A percentile compares a stretch with the other conserved stretches of the same genome.
phyloP scores from a whole-genome alignment of 805 yeast genomes.

The Cyberlindnera samutprakarnensis region DNA sequence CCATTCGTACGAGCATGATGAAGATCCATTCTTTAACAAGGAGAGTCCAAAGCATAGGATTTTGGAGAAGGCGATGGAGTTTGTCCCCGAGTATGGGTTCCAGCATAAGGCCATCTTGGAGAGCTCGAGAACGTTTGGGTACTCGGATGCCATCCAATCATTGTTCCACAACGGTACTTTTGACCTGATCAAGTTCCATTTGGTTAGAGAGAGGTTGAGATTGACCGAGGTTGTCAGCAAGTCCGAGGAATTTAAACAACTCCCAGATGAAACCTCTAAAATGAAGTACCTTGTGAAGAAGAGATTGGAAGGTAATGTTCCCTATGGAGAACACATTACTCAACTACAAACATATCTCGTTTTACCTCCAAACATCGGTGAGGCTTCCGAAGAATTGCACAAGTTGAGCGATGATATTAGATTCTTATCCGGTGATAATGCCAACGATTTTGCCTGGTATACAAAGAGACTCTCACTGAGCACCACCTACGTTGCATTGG shows the following conservation, averaged over 20 bases:
- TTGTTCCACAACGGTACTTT: slow-evolving; percentile 36
- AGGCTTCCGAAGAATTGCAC: slow-evolving; percentile 62
- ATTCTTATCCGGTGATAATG: slow-evolving; percentile 67
- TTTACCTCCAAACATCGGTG: slow-evolving; percentile 51
- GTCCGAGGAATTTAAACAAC: slow-evolving; percentile 22
- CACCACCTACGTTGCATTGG: slow-evolving; percentile 65
- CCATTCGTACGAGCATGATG: slow-evolving; percentile 24
- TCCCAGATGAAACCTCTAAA: slow-evolving; percentile 34
- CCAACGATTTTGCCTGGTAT: slow-evolving; percentile 89
- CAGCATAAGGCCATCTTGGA: slow-evolving; percentile 36
- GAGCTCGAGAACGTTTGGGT: slow-evolving; percentile 41
- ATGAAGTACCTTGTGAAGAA: slow-evolving; percentile 37
- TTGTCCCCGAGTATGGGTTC: slow-evolving; percentile 49
- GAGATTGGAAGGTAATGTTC: slow-evolving; percentile 38
- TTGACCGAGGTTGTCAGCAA: slow-evolving; percentile 28
- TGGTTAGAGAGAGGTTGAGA: slow-evolving; percentile 39
- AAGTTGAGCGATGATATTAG: slow-evolving; percentile 77
- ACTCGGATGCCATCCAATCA: slow-evolving; percentile 43
- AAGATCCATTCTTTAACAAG: slow-evolving; percentile 14
- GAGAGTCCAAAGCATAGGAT: slow-evolving; percentile 34
- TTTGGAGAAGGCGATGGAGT: slow-evolving; percentile 27
- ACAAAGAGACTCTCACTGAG: slow-evolving; percentile 71
- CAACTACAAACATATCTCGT: slow-evolving; percentile 49
- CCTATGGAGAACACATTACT: slow-evolving; percentile 26
- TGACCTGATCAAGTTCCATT: slow-evolving; percentile 50